Percentiles rank a stretch among this genome's conserved stretches.
Conservation (phyloP, 768 basidiomycete species). For the Chalciporus chontae region DNA sequence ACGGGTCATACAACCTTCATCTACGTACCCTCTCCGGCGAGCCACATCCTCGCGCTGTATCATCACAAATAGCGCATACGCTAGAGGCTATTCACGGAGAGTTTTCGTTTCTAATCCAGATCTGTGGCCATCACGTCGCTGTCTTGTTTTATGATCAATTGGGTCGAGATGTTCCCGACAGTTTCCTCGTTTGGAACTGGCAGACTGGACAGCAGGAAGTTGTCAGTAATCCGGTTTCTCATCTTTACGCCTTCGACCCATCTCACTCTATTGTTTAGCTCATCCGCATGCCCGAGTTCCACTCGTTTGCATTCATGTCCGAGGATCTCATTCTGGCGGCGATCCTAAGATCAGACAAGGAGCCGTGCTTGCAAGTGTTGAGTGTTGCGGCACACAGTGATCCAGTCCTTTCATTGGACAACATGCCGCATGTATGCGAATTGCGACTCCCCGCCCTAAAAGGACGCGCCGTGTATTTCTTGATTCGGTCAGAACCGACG, state of each 20-base stretch:
- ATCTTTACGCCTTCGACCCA: neutral
- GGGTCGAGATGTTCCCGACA: conserved; percentile 1
- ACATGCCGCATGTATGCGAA: conserved; percentile 23
- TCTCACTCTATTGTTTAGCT: conserved; percentile 11
- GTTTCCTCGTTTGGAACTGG: conserved; percentile 36
- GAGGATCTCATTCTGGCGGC: conserved; percentile 27
- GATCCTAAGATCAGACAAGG: conserved; percentile 5
- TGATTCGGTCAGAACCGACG: conserved; percentile 33
- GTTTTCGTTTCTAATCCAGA: conserved; percentile 26
- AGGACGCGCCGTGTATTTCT: conserved; percentile 16
- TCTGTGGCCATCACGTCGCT: conserved; percentile 30
- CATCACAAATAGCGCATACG: conserved; percentile 14
- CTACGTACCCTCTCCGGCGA: conserved; percentile 30
- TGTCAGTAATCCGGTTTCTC: conserved; percentile 19
- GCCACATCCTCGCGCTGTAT: conserved; percentile 21
- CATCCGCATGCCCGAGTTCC: conserved; percentile 19
- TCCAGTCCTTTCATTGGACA: conserved; percentile 6
- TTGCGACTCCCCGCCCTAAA: conserved; percentile 24
- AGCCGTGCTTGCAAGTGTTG: conserved; percentile 18
- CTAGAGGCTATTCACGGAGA: conserved; percentile 1
- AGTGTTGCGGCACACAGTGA: conserved; percentile 9
- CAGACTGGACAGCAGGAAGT: conserved; percentile 25
- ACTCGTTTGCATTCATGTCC: conserved; percentile 34
- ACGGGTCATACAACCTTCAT: conserved; percentile 22
- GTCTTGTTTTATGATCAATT: conserved; percentile 23